Percentiles rank a stretch among this genome's conserved stretches.
Conservation (phyloP, 2,329 filamentous ascomycete genomes). For the Talaromyces sp. region DNA sequence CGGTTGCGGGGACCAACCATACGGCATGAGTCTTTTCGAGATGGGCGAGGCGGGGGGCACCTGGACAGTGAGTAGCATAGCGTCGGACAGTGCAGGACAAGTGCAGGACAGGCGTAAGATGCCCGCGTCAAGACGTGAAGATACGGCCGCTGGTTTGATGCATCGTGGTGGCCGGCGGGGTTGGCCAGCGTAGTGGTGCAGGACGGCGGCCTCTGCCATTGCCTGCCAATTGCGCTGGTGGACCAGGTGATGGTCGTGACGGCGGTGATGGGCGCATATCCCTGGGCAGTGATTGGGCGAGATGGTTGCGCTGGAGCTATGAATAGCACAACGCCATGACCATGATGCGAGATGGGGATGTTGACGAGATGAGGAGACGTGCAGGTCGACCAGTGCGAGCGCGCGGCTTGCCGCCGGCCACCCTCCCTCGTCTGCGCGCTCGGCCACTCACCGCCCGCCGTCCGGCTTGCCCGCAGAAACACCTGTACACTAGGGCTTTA, state of each 20-base stretch:
- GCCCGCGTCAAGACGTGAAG: slow-evolving; percentile 4
- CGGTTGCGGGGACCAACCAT: slow-evolving; percentile 13
- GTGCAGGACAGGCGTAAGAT: neutral
- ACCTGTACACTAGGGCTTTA: neutral
- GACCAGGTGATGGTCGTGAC: neutral
- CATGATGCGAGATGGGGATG: neutral
- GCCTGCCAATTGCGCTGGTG: neutral
- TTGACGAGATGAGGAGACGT: neutral
- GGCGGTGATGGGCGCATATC: slow-evolving; percentile 10
- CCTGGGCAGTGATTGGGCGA: slow-evolving; percentile 5
- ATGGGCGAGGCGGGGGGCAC: neutral
- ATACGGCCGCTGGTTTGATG: slow-evolving; percentile 10
- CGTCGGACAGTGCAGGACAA: neutral
- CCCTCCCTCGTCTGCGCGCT: neutral
- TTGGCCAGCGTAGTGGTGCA: slow-evolving; percentile 7
- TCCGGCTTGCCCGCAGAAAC: neutral
- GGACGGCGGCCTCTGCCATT: neutral
- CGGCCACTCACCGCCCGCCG: slow-evolving; percentile 5
- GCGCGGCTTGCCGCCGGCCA: slow-evolving; percentile 4
- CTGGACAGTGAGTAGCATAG: neutral
- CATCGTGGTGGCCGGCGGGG: neutral
- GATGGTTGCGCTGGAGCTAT: slow-evolving; percentile 8
- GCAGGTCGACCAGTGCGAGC: slow-evolving; percentile 3
- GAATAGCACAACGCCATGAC: slow-evolving; percentile 2
- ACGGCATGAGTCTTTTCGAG: neutral